Evolutionary conservation across 1,284 basidiomycete species (phyloP).

Genomic region (Puccinia polysora): DNA sequence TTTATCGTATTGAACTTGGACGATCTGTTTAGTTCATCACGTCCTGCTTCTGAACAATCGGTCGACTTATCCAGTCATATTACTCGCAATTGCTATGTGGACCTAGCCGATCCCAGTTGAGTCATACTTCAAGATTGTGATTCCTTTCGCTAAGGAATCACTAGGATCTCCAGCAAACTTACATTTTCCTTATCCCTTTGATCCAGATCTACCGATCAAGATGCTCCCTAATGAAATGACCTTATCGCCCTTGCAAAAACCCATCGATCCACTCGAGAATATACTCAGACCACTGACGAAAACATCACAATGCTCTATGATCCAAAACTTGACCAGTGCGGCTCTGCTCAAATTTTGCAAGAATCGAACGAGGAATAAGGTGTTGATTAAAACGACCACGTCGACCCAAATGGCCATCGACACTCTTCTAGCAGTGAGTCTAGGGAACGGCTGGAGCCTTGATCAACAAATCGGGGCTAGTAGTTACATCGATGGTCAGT

Average conservation of each 20-base stretch:
- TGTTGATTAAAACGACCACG: conserved; percentile 13
- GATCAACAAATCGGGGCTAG: conserved; percentile 15
- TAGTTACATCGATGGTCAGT: conserved; percentile 22
- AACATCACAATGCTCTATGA: conserved; percentile 1
- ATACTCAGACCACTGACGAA: conserved; percentile 18
- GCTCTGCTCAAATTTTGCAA: conserved; percentile 14
- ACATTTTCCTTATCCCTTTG: background rate
- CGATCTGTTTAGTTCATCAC: conserved; percentile 4
- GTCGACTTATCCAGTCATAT: background rate
- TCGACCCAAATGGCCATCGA: conserved; percentile 35
- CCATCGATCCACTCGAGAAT: conserved; percentile 5
- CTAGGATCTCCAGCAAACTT: background rate
- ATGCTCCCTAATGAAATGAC: background rate
- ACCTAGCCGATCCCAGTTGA: conserved; percentile 35
- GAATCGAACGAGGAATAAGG: conserved; percentile 5
- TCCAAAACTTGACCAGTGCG: conserved; percentile 8
- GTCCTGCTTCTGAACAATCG: background rate
- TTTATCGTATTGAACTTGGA: conserved; percentile 13
- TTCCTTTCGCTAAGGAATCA: background rate
- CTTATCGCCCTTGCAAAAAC: background rate
- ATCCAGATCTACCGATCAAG: conserved; percentile 26
- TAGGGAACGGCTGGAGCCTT: conserved; percentile 29
- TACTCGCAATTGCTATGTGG: background rate
- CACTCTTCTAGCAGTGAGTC: conserved; percentile 13
- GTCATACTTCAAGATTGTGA: background rate